Base-by-base conservation (phyloP, 2,329 filamentous ascomycete genomes). In the Endoconidiophora laricicola region DNA sequence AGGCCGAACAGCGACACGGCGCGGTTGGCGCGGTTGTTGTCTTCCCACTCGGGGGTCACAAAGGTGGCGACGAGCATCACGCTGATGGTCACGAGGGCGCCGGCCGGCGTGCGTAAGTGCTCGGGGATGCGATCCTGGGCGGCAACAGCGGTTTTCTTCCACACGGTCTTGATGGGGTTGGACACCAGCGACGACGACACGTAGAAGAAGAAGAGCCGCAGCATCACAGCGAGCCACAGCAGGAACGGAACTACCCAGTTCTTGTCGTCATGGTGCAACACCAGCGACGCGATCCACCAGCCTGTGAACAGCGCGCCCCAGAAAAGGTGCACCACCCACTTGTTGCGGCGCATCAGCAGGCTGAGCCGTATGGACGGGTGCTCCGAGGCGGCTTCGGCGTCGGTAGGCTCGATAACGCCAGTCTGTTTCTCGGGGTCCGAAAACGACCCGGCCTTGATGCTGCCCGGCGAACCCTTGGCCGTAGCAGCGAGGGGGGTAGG, bases 181-280 rank as follows among this genome's bases (percentile, higher is more conserved):
- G 77, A 79, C 56, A 87, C 64, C 56, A 82, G 68, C 39, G 73
- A 73, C 57, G 80, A 76, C 1, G 84, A 79, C 2, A 90, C 66
- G 60, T 86, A 79, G 65, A 84, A 76, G 61, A 81, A 83, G 60
- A 93, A 56, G 45, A 94, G 62, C 33, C 87, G 81, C 46, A 91
- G 68, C 9, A 75, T 77, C 57, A 93, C 79, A 56, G 69, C 72
- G 43, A 94, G 74, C 70, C 81, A 94, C 44, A 94, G 61, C 46
- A 94, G 70, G 65, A 93, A 91, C 0, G 87, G 86, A 46, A 88
- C 76, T 51, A 93, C 65, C 86, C 86, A 94, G 59, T 85, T 86
- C 64, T 70, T 71, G 59, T 86, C 78, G 53, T 81, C 57, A 53
- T 77, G 77, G 62, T 90, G 85, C 48, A 86, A 69, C 53, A 87